Evolutionary conservation across 148 eudicot species (phyloP).

Genomic region (Nepenthes gracilis): DNA sequence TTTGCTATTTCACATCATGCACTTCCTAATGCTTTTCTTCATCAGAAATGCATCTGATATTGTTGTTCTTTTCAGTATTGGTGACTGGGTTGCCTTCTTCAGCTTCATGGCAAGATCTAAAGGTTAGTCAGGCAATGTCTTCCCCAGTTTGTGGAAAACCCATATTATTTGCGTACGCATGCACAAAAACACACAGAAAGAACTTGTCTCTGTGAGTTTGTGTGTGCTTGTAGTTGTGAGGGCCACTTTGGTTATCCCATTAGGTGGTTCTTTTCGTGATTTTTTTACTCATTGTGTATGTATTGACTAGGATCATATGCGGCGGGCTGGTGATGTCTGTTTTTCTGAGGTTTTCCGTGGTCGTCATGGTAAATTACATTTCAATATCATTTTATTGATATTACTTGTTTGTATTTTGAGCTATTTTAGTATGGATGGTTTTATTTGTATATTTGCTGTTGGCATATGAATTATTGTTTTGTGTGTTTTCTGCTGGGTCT

Average conservation of each 20-base stretch:
- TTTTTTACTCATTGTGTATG: not conserved
- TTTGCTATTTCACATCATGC: constrained; percentile 7
- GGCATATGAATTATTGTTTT: no score
- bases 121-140: constrained; percentile 7
- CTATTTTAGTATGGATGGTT: not conserved
- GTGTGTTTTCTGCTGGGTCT: no score
- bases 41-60: not conserved
- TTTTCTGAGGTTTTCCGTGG: constrained; percentile 35
- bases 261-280: no score
- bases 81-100: constrained; percentile 30
- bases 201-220: not conserved
- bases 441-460: not conserved
- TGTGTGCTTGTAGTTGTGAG: not conserved
- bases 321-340: constrained; percentile 44
- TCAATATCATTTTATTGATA: not conserved
- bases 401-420: not conserved
- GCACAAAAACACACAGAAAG: not conserved
- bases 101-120: constrained; percentile 35
- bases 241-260: no score
- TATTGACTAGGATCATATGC: constrained; percentile 33
- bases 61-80: not conserved
- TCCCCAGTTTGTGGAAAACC: no score
- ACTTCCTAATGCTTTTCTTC: constrained; percentile 4
- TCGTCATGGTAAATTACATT: constrained; percentile 23
- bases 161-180: not conserved